These are phyloP conservation scores for Termitomyces titanicus DNA, from an alignment of 768 basidiomycete genomes.

Conservation along the genomic window DNA sequence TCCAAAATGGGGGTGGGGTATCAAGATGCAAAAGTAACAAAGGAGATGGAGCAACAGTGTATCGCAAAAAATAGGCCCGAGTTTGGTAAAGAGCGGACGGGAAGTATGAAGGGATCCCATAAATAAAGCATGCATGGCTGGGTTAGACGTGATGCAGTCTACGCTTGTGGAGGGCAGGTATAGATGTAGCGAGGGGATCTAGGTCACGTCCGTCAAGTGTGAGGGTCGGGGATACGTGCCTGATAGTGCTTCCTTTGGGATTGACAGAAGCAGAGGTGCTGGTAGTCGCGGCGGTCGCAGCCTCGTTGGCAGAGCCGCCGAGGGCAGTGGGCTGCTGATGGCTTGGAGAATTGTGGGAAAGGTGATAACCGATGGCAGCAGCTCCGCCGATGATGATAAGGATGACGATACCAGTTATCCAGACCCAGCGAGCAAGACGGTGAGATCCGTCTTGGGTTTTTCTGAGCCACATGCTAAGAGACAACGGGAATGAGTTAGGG, in stretches of 20 bases:
- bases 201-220: constrained; percentile 40
- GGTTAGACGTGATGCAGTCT: constrained; percentile 1
- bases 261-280: constrained; percentile 4
- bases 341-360: constrained; percentile 46
- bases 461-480: constrained; percentile 52
- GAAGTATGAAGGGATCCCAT: constrained; percentile 1
- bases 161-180: constrained; percentile 3
- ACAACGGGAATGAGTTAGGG: no score
- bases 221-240: constrained; percentile 57
- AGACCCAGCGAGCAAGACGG: constrained; percentile 65
- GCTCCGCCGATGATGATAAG: constrained; percentile 50
- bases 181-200: background rate
- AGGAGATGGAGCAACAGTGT: background rate
- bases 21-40: background rate
- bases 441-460: constrained; percentile 54
- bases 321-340: constrained; percentile 56
- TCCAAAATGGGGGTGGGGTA: background rate
- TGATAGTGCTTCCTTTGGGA: constrained; percentile 16
- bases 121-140: background rate
- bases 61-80: background rate
- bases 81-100: constrained; percentile 6
- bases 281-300: constrained; percentile 18
- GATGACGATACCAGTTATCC: constrained; percentile 60
- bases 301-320: constrained; percentile 58
- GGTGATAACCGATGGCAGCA: constrained; percentile 56